Base-by-base conservation (phyloP, 106 monocot species). In the Allium cepa region DNA sequence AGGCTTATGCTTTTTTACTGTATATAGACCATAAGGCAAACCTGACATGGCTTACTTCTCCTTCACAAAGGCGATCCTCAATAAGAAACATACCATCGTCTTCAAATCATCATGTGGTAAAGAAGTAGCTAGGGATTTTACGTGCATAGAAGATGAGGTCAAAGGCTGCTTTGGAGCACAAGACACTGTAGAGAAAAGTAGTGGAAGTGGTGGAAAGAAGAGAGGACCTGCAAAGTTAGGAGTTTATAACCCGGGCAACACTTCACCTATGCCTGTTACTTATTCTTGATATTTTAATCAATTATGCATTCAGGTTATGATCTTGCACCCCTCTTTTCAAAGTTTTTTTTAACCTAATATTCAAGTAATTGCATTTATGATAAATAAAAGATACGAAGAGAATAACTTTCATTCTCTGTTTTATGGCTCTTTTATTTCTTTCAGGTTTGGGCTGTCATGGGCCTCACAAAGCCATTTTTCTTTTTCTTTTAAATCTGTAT, bases 41-140 rank as follows among this genome's bases (percentile, higher is more conserved):
- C 90, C 90, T 49, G 85, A 90, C 76, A 86, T 90, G 90, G 81
- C 90, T 51, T 90, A 83, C 75, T 88, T 88, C 79, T 81, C 64
- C 63, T 88, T 83, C 72, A 83, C 83, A 17, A 74, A 75, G 26
- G 49, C 36, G 69, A 79, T 79, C 69, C 75, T 79, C 65, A 15
- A 50, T 64, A 75, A 75, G 10, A 79, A 79, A 27, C 26, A 63
- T n/a, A 79, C 75, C 64, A 79, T 73, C 8, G 56, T 79, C 49
- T 79, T 68, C 73, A 13, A 62, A 13, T 59, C 36, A 17, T 15
- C 50, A 11, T 53, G 53, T 26, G 68, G 68, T 45, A 49, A 17
- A 26, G 75, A 59, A 10, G 68, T 75, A 26, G 67, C 58, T 46
- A 50, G 75, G 46, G 75, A 75, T 59, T 75, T 75, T 67, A 75